Evolutionary conservation across 805 yeast species (phyloP).

Genomic region (Ogataea chonburiensis): DNA sequence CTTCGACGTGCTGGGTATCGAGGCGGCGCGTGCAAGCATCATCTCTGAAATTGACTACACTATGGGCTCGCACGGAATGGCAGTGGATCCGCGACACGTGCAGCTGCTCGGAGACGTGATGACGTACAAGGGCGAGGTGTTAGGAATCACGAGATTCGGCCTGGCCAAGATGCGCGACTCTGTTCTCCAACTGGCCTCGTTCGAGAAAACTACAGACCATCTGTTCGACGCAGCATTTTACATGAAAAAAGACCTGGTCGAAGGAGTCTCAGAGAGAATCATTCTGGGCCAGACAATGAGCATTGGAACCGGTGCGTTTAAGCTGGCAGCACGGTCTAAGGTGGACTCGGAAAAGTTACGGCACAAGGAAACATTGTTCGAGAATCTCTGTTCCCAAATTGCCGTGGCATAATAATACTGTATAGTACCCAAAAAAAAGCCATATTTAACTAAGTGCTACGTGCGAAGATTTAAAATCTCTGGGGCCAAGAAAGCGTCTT

Average conservation of each 20-base stretch:
- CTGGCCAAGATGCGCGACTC: slow-evolving; percentile 98
- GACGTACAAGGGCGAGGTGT: slow-evolving; percentile 97
- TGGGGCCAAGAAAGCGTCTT: slow-evolving; percentile 39
- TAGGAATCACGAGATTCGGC: slow-evolving; percentile 98
- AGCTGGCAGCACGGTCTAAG: slow-evolving; percentile 63
- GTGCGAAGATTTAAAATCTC: slow-evolving; percentile 11
- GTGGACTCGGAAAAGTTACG: slow-evolving; percentile 35
- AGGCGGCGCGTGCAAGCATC: slow-evolving; percentile 93
- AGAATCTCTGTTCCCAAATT: slow-evolving; percentile 36
- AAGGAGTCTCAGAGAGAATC: slow-evolving; percentile 97
- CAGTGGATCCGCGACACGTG: slow-evolving; percentile 99
- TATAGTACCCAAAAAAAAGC: slow-evolving; percentile 1
- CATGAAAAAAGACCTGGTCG: slow-evolving; percentile 93
- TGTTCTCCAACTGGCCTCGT: slow-evolving; percentile 93
- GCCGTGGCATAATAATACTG: slow-evolving; percentile 4
- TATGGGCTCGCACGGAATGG: slow-evolving; percentile 99
- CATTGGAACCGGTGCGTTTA: slow-evolving; percentile 96
- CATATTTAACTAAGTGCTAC: too few species aligned
- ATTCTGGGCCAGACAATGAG: slow-evolving; percentile 97
- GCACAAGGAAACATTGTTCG: slow-evolving; percentile 49
- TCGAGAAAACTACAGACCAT: slow-evolving; percentile 98
- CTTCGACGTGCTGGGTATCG: slow-evolving; percentile 87
- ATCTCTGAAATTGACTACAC: slow-evolving; percentile 94
- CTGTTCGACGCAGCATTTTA: slow-evolving; percentile 97
- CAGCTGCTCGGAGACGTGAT: slow-evolving; percentile 96